phyloP scores from a whole-genome alignment of 306 rosid species.

The Pyrus betulifolia region DNA sequence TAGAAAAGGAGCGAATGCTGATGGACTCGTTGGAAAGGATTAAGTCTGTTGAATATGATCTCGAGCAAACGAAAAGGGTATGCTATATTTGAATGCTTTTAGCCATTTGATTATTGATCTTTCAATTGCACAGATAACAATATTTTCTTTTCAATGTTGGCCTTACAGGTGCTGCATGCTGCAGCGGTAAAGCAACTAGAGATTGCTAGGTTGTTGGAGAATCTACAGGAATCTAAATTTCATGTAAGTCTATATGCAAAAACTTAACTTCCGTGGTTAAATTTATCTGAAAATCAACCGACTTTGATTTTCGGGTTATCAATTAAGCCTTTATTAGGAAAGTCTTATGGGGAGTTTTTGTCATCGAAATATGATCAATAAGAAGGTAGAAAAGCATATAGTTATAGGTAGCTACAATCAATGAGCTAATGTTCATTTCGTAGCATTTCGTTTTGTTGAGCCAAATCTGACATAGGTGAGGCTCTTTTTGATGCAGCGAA shows the following conservation, averaged over 20 bases:
- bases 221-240: conserved; percentile 42
- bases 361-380: neutral
- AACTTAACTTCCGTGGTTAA: neutral
- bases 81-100: conserved; percentile 14
- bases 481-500: conserved; percentile 38
- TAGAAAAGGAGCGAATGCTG: conserved; percentile 76
- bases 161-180: conserved; percentile 60
- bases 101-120: neutral
- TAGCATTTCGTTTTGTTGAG: neutral
- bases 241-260: conserved; percentile 48
- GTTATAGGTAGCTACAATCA: neutral
- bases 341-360: neutral
- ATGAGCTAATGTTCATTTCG: neutral
- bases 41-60: conserved; percentile 79
- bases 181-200: conserved; percentile 75
- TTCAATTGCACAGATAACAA: conserved; percentile 1
- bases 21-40: conserved; percentile 84
- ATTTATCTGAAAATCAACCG: neutral
- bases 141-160: conserved; percentile 1
- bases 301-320: neutral
- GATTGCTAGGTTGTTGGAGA: conserved; percentile 61
- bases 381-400: too few relatives aligned
- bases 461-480: conserved; percentile 12
- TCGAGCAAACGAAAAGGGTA: conserved; percentile 90
- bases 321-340: neutral